Percentiles rank a stretch among this genome's conserved stretches.
These are phyloP conservation scores for Nakazawaea ambrosiae DNA, from an alignment of 805 yeast genomes.

Conservation along the genomic window DNA sequence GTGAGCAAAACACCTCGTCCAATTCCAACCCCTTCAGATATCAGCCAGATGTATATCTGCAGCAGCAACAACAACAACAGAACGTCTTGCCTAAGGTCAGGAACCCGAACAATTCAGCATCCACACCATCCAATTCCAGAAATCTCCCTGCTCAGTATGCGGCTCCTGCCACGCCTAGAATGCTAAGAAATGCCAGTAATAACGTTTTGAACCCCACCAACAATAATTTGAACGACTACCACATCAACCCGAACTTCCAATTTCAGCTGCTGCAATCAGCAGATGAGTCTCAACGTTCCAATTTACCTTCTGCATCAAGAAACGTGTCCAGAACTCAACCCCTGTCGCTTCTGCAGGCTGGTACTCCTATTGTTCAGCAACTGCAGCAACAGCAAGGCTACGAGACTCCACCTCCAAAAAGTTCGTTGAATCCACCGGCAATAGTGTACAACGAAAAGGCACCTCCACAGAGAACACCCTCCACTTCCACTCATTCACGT, in stretches of 20 bases:
- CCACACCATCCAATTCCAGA: neutral
- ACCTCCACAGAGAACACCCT: neutral
- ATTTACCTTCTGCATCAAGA: constrained; percentile 14
- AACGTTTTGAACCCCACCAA: constrained; percentile 13
- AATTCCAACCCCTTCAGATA: no score
- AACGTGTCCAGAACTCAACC: neutral
- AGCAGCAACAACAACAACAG: no score
- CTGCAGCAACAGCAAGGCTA: no score
- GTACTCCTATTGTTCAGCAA: no score
- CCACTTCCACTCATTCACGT: neutral
- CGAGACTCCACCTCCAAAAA: neutral
- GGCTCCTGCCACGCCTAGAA: constrained; percentile 62
- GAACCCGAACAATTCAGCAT: constrained; percentile 6
- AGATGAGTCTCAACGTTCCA: neutral
- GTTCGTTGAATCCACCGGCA: neutral
- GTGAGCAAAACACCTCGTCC: no score
- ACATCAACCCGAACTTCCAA: constrained; percentile 9
- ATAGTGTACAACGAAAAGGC: neutral
- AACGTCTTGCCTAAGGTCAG: constrained; percentile 19
- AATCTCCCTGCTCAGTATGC: constrained; percentile 22
- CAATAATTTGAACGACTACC: constrained; percentile 11
- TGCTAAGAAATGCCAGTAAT: constrained; percentile 54
- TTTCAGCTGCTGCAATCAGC: constrained; percentile 1
- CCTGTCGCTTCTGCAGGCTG: neutral
- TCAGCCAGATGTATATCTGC: no score